Evolutionary conservation across 306 rosid genomes (phyloP).

Genomic region (Medicago ruthenica): DNA sequence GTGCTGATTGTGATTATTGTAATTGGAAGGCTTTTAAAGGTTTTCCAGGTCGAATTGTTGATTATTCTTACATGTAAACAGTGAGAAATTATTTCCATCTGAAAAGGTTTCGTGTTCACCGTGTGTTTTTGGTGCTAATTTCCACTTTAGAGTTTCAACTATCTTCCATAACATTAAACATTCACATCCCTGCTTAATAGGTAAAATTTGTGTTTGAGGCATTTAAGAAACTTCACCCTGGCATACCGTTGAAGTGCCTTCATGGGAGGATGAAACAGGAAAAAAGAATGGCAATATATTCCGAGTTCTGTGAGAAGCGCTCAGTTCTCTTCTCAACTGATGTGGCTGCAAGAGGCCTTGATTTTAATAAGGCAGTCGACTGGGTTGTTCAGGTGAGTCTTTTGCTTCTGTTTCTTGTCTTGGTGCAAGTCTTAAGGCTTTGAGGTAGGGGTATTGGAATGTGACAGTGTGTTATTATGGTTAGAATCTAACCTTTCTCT

Average conservation of each 20-base stretch:
- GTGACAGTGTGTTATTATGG: conserved; percentile 19
- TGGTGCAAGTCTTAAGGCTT: neutral
- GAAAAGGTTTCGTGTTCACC: conserved; percentile 7
- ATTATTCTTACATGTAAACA: conserved; percentile 9
- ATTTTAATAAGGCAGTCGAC: conserved; percentile 88
- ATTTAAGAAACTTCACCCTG: conserved; percentile 90
- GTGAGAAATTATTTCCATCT: neutral
- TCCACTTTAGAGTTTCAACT: conserved; percentile 13
- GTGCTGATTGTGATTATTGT: neutral
- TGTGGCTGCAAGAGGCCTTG: conserved; percentile 95
- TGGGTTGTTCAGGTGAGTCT: conserved; percentile 95
- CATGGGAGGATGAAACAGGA: conserved; percentile 93
- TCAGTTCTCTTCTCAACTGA: conserved; percentile 91
- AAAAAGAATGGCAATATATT: conserved; percentile 75
- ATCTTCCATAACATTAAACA: conserved; percentile 31
- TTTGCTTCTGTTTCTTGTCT: conserved; percentile 32
- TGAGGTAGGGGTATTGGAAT: conserved; percentile 3
- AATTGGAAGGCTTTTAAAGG: conserved; percentile 17
- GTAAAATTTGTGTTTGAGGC: conserved; percentile 84
- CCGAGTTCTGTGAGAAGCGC: conserved; percentile 75
- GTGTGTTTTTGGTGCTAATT: conserved; percentile 15
- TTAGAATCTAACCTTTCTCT: conserved; percentile 24
- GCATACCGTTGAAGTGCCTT: conserved; percentile 85
- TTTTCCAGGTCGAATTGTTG: neutral
- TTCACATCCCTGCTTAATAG: conserved; percentile 47